phyloP scores from a whole-genome alignment of 495 filamentous ascomycete species.

The Pseudomonodictys pantanalensis region DNA sequence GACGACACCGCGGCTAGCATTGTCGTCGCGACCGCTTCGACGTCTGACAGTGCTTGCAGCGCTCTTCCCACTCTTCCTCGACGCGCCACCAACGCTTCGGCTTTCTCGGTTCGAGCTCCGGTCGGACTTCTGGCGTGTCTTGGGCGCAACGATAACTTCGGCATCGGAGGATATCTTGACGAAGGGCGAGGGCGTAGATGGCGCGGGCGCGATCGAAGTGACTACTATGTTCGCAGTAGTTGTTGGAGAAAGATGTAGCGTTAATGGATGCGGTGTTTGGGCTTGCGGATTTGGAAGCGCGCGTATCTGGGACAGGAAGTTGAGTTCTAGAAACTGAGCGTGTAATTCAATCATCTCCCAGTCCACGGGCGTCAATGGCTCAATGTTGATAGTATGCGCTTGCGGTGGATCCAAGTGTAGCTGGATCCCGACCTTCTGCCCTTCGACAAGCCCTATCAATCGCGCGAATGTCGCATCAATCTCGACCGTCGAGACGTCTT shows the following conservation, averaged over 20 bases:
- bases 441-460: conserved; percentile 74
- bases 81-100: conserved; percentile 67
- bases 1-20: conserved; percentile 32
- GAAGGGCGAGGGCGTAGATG: conserved; percentile 66
- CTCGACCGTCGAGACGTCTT: conserved; percentile 74
- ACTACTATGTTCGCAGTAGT: conserved; percentile 90
- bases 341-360: conserved; percentile 98
- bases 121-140: conserved; percentile 61
- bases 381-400: conserved; percentile 90
- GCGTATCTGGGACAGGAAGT: conserved; percentile 88
- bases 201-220: conserved; percentile 71
- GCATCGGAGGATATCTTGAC: conserved; percentile 91
- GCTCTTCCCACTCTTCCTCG: conserved; percentile 74
- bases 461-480: conserved; percentile 86
- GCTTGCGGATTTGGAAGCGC: conserved; percentile 77
- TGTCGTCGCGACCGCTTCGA: conserved; percentile 45
- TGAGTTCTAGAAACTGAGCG: conserved; percentile 89
- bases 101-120: conserved; percentile 57
- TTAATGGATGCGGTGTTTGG: conserved; percentile 70
- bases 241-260: conserved; percentile 89
- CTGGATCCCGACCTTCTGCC: conserved; percentile 70
- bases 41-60: conserved; percentile 62
- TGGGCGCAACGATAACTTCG: conserved; percentile 95
- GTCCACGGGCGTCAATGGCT: conserved; percentile 88
- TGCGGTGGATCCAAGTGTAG: conserved; percentile 88